Base-by-base conservation (phyloP, 192 early-diverging fungal genomes). In the Chytriomyces sp. region DNA sequence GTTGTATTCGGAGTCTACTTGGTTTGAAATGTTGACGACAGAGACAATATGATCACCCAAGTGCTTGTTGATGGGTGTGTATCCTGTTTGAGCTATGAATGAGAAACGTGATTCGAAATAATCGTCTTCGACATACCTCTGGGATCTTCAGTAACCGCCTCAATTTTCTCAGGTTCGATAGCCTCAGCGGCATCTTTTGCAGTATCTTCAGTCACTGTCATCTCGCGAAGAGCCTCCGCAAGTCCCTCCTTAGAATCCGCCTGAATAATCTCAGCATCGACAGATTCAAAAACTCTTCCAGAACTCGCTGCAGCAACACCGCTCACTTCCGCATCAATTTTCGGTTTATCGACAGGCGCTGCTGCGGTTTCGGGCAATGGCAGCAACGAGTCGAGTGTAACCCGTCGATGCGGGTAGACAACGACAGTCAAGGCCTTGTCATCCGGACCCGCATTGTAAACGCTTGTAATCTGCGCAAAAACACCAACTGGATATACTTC, bases 401-500 rank as follows among this genome's bases (percentile, higher is more conserved):
- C 94, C 53, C 97, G 86, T 35, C 96, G 90, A 83, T 98, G 95
- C 16, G 97, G 97, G 76, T 97, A 99, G 20, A 99, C 85, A 18
- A 98, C 94, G 20, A 97, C 96, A 7, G 97, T 98, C 45, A 99
- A 83, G 20, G 81, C 72, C 28, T 68, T 68, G 75, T 92, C 90
- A 74, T 91, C 88, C 5, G 94, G 94, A 5, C 87, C 86, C 0
- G 87, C 75, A 49, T 83, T 77, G 77, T 96, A 98, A 44, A 96
- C 90, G 61, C 93, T 96, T 50, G 96, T 97, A 78, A 99, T 97
- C 76, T 98, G 96, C 48, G 94, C 94, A 89, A 99, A 98, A 47
- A 99, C 96, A 66, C 97, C 97, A 7, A 98, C 91, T 13, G 82
- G 82, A 80, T 98, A 92, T 16, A 98, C 91, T 77, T 99, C 93